Percentiles rank a stretch among this genome's conserved stretches.
Conservation (phyloP, 306 rosid species). For the Albizia julibrissin region DNA sequence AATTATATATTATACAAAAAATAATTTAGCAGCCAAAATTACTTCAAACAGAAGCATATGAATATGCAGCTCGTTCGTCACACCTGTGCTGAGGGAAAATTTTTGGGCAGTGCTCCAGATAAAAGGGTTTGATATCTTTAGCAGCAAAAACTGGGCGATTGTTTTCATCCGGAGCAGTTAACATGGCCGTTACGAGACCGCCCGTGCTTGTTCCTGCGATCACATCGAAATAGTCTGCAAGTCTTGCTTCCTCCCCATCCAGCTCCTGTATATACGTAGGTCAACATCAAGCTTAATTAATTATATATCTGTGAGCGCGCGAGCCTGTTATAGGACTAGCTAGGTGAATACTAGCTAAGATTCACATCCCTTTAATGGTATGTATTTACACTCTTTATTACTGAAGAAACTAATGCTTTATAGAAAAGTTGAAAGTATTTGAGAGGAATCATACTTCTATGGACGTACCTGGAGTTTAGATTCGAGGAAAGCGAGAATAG, state of each 20-base stretch:
- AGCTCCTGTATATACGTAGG: slow-evolving; percentile 37
- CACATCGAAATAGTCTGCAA: slow-evolving; percentile 74
- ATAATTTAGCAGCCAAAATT: background rate
- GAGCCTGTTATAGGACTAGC: too few species aligned
- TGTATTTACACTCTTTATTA: too few species aligned
- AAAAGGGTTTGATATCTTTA: slow-evolving; percentile 58
- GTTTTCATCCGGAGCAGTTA: slow-evolving; percentile 52
- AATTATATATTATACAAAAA: background rate
- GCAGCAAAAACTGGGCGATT: slow-evolving; percentile 59
- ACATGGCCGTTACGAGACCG: slow-evolving; percentile 66
- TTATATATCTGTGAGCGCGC: background rate
- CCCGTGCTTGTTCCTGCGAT: slow-evolving; percentile 78
- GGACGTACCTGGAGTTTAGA: slow-evolving; percentile 61
- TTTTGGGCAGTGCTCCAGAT: slow-evolving; percentile 49
- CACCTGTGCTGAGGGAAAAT: slow-evolving; percentile 57
- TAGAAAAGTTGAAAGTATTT: background rate
- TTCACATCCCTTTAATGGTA: background rate
- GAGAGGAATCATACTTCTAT: background rate
- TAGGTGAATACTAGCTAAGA: background rate
- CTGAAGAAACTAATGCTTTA: background rate
- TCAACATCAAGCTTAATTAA: background rate
- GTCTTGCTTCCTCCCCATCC: slow-evolving; percentile 68
- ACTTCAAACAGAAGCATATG: background rate
- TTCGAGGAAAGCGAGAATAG: slow-evolving; percentile 59
- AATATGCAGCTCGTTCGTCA: background rate